Base-by-base conservation (phyloP, 2,329 filamentous ascomycete species). In the Alternaria gaisen region DNA sequence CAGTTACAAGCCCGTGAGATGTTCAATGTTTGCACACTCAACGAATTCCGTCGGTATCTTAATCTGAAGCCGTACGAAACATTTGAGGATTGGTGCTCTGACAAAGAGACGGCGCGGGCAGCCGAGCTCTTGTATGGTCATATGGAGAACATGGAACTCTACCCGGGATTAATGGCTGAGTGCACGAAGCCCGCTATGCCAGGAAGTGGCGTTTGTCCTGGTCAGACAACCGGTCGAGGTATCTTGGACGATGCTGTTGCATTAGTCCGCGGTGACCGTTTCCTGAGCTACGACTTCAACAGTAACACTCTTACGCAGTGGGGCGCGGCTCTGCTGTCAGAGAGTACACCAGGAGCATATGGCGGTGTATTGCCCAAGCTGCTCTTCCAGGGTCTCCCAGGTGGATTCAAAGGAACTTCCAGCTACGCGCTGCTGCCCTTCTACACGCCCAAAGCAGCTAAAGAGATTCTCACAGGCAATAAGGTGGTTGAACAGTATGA, bases 21-120 rank as follows among this genome's bases (percentile, higher is more conserved):
- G 65, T 95, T 92, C 91, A 89, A 92, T 60, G 81, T 93, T 7
- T 90, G 90, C 0, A 90, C 90, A 0, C 83, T 96, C 56, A 95
- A 95, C 74, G 92, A 95, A 80, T 95, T 94, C 82, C 86, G 92
- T 50, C 88, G 90, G 72, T 91, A 93, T 78, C 92, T 94, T 66
- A 89, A 89, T 1, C 81, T 96, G n/a, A 91, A 90, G 79, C 85
- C 87, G 0, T 89, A 95, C 73, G 87, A 90, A 30, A 90, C 83
- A 0, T 96, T 95, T 60, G 90, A 94, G 77, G 91, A 93, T 52
- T 93, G 94, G 81, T 95, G 94, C 78, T 88, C 89, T 0, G 90
- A 95, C 67, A 89, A 89, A 0, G 84, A 86, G 28, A 85, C 94
- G 22, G 86, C 90, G 3, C 83, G 89, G 47, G 81, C 86, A 10